Evolutionary conservation across 2,329 filamentous ascomycete genomes (phyloP).

Genomic region (Pseudogymnoascus sp.): DNA sequence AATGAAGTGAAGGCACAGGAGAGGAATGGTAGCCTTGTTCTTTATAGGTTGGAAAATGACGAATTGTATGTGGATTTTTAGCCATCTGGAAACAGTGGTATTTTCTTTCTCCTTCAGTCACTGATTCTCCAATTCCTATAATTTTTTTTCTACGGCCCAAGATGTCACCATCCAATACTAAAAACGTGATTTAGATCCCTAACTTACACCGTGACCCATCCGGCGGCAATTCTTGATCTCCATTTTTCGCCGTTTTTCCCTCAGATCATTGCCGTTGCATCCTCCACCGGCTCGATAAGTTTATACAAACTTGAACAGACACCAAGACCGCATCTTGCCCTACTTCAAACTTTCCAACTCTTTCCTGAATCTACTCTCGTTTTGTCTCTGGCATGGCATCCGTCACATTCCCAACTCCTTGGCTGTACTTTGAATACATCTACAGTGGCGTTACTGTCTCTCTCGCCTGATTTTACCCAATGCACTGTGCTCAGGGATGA

Average conservation of each 20-base stretch:
- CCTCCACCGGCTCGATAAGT: constrained; percentile 64
- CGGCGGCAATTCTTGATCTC: constrained; percentile 74
- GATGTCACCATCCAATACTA: neutral
- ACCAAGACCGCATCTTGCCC: constrained; percentile 24
- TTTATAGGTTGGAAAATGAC: constrained; percentile 49
- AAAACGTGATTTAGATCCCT: constrained; percentile 35
- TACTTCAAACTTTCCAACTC: constrained; percentile 37
- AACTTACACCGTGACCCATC: constrained; percentile 52
- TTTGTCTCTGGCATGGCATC: constrained; percentile 68
- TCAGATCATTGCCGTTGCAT: constrained; percentile 62
- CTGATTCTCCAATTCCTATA: too few relatives aligned
- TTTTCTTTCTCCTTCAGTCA: too few relatives aligned
- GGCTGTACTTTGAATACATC: constrained; percentile 67
- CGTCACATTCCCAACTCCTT: constrained; percentile 44
- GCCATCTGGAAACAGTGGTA: neutral
- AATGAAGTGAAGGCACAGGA: constrained; percentile 41
- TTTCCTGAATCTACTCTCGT: constrained; percentile 55
- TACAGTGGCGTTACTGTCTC: constrained; percentile 46
- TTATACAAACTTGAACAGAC: constrained; percentile 46
- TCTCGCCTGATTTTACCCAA: neutral
- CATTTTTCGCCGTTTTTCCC: constrained; percentile 59
- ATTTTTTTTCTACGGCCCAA: too few relatives aligned
- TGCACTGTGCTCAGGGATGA: constrained; percentile 14
- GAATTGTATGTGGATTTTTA: constrained; percentile 44
- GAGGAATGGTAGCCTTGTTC: constrained; percentile 65